Conservation (phyloP, 805 yeast species). For the Saturnispora bothae region DNA sequence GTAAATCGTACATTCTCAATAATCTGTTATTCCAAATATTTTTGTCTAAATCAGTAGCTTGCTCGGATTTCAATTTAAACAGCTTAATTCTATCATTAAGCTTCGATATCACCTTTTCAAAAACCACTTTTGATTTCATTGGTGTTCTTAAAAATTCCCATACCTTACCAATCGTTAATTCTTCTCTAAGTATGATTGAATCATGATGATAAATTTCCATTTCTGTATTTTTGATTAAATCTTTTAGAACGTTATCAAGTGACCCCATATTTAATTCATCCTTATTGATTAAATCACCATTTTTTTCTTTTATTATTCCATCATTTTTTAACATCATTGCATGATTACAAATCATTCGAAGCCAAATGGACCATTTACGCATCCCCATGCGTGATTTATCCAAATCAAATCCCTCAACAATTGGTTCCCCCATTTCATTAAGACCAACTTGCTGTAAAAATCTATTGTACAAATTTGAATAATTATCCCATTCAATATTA, state of each 20-base stretch:
- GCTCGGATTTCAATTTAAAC: slow-evolving; percentile 7
- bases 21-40: slow-evolving; percentile 20
- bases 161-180: slow-evolving; percentile 57
- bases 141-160: slow-evolving; percentile 50
- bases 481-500: slow-evolving; percentile 77
- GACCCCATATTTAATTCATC: slow-evolving; percentile 39
- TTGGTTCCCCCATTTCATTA: slow-evolving; percentile 40
- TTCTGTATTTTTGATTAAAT: slow-evolving; percentile 49
- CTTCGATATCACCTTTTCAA: slow-evolving; percentile 32
- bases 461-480: slow-evolving; percentile 50
- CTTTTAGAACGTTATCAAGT: slow-evolving; percentile 57
- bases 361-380: slow-evolving; percentile 56
- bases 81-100: slow-evolving; percentile 18
- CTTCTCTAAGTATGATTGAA: slow-evolving; percentile 34
- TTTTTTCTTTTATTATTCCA: slow-evolving; percentile 12
- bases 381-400: slow-evolving; percentile 35
- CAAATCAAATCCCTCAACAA: slow-evolving; percentile 39
- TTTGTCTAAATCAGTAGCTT: slow-evolving; percentile 6
- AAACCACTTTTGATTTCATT: slow-evolving; percentile 35
- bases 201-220: slow-evolving; percentile 40
- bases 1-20: slow-evolving; percentile 43
- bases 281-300: slow-evolving; percentile 46
- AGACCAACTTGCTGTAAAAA: slow-evolving; percentile 50
- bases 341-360: slow-evolving; percentile 79
- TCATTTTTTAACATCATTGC: slow-evolving; percentile 34